Conservation (phyloP, 495 filamentous ascomycete genomes). For the Hypoxylon cercidicola region DNA sequence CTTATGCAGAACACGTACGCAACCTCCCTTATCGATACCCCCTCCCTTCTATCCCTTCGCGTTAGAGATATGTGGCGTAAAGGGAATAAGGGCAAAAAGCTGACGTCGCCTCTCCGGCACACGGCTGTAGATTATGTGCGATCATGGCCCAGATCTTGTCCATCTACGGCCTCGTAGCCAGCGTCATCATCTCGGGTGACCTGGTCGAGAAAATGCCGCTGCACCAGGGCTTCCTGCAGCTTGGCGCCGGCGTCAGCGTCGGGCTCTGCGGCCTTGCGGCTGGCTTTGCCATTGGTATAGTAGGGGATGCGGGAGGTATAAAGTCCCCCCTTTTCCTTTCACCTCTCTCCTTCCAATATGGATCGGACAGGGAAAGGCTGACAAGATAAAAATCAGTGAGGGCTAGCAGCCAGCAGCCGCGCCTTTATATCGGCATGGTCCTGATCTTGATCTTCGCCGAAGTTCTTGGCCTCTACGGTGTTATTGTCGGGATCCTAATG, state of each 20-base stretch:
- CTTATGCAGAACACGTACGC: conserved; percentile 77
- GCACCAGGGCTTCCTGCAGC: conserved; percentile 57
- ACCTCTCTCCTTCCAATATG: not conserved
- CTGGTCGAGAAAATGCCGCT: conserved; percentile 59
- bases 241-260: conserved; percentile 58
- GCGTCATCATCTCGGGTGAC: conserved; percentile 57
- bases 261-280: conserved; percentile 73
- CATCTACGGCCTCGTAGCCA: conserved; percentile 62
- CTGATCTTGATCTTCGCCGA: conserved; percentile 94
- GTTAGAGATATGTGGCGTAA: not conserved
- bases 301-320: conserved; percentile 79
- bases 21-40: not conserved
- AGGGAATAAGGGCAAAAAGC: conserved; percentile 14
- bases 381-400: conserved; percentile 61
- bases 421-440: conserved; percentile 94
- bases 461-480: conserved; percentile 79
- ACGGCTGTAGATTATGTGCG: conserved; percentile 64
- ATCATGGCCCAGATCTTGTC: conserved; percentile 86
- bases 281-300: conserved; percentile 92
- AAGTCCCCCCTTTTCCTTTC: not conserved
- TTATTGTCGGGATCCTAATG: conserved; percentile 56
- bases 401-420: conserved; percentile 86
- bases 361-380: too few species aligned
- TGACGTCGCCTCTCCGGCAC: conserved; percentile 38
- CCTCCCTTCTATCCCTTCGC: conserved; percentile 33